A percentile compares a stretch with the other conserved stretches of the same genome.
Conservation (phyloP, 805 yeast genomes). For the Yarrowia bubula region DNA sequence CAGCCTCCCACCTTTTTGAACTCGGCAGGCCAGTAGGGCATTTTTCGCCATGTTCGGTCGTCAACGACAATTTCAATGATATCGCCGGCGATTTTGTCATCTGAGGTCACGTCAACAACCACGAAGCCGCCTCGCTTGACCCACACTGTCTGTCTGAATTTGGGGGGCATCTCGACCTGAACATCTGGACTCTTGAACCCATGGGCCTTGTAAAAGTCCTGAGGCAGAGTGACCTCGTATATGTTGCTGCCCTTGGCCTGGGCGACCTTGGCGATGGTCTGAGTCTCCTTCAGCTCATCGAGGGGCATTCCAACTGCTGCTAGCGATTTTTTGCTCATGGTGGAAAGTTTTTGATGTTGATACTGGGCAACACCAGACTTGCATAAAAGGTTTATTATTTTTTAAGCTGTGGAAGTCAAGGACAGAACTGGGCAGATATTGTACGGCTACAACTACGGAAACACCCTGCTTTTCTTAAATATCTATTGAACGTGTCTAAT, state of each 20-base stretch:
- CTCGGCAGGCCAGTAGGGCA: conserved; percentile 40
- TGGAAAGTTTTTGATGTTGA: conserved; percentile 15
- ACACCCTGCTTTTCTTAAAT: background rate
- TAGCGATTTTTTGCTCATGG: conserved; percentile 20
- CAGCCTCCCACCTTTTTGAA: conserved; percentile 31
- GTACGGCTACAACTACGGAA: no score
- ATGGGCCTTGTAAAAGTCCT: conserved; percentile 26
- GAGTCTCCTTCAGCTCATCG: conserved; percentile 33
- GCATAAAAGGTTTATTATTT: background rate
- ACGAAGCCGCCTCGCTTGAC: conserved; percentile 41
- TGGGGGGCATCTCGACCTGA: conserved; percentile 38
- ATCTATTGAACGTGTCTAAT: conserved; percentile 2
- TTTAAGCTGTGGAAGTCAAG: background rate
- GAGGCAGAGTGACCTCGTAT: conserved; percentile 38
- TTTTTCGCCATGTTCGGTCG: conserved; percentile 38
- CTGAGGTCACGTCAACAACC: conserved; percentile 34
- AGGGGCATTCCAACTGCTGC: conserved; percentile 32
- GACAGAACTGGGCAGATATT: no score
- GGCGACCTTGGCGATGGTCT: conserved; percentile 37
- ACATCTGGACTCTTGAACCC: conserved; percentile 6
- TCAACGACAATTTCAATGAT: conserved; percentile 39
- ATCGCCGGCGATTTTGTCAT: conserved; percentile 38
- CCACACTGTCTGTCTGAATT: conserved; percentile 40
- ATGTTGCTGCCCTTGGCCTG: conserved; percentile 38
- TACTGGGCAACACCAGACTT: background rate